Conservation (phyloP, 2,329 filamentous ascomycete species). For the Cordyceps tenuipes region DNA sequence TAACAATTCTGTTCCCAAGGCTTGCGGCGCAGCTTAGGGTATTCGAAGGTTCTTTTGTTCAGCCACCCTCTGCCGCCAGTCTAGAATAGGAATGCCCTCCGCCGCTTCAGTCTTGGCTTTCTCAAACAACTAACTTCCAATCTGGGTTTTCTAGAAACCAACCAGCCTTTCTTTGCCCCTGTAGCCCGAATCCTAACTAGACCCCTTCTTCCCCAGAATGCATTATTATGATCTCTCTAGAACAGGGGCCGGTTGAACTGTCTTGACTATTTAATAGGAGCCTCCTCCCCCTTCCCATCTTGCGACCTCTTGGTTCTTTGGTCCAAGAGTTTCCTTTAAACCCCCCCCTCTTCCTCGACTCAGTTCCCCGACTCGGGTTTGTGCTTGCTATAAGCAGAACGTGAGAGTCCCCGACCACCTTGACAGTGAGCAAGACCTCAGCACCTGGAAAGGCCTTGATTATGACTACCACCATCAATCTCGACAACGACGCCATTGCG, state of each 20-base stretch:
- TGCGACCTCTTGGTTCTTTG: neutral
- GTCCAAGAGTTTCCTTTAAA: neutral
- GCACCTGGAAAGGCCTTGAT: constrained; percentile 10
- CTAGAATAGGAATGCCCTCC: constrained; percentile 17
- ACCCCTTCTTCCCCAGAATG: constrained; percentile 8
- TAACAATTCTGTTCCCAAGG: neutral
- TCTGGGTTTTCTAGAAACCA: neutral
- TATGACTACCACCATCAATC: constrained; percentile 28
- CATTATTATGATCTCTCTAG: neutral
- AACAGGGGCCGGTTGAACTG: neutral
- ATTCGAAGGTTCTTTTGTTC: constrained; percentile 16
- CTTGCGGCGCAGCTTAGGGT: neutral
- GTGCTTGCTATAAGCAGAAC: neutral
- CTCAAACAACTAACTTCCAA: neutral
- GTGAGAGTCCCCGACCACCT: neutral
- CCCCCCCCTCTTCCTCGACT: neutral
- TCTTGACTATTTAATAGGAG: constrained; percentile 2
- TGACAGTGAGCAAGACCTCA: neutral
- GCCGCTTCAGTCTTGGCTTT: constrained; percentile 17
- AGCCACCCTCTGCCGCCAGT: constrained; percentile 12
- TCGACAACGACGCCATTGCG: constrained; percentile 30
- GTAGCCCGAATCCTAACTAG: neutral
- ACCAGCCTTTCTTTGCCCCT: neutral
- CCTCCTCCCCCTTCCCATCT: neutral
- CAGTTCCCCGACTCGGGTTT: neutral